Evolutionary conservation across 106 monocot species (phyloP).

Genomic region (Dendrobium huoshanense): DNA sequence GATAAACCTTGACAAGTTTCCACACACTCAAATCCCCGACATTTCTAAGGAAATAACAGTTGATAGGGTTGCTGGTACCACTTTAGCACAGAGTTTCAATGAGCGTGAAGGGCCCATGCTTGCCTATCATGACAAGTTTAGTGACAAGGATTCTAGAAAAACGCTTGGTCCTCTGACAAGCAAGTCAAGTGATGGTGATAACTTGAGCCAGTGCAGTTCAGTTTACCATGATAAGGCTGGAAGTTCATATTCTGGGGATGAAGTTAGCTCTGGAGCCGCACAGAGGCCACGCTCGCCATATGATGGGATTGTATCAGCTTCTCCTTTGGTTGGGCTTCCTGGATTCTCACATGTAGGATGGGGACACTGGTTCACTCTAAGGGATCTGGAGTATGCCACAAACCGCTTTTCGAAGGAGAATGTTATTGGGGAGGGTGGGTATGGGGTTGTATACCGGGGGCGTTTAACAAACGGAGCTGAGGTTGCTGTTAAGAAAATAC

Average conservation of each 20-base stretch:
- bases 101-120: conserved; percentile 26
- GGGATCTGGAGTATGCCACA: conserved; percentile 28
- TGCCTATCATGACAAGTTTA: conserved; percentile 23
- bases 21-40: conserved; percentile 49
- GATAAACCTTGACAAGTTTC: conserved; percentile 20
- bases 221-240: conserved; percentile 43
- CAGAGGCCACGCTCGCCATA: conserved; percentile 23
- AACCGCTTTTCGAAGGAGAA: conserved; percentile 24
- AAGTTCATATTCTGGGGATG: conserved; percentile 69
- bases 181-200: conserved; percentile 60
- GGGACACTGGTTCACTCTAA: conserved; percentile 81
- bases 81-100: conserved; percentile 37
- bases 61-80: conserved; percentile 29
- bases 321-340: conserved; percentile 71
- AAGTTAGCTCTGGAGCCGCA: conserved; percentile 27
- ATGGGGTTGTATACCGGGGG: conserved; percentile 31
- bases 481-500: conserved; percentile 27
- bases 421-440: conserved; percentile 29
- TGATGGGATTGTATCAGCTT: conserved; percentile 27
- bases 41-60: conserved; percentile 69
- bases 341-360: conserved; percentile 72
- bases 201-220: conserved; percentile 75
- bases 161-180: conserved; percentile 32
- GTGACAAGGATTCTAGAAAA: conserved; percentile 40
- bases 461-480: conserved; percentile 16